A percentile compares a stretch with the other conserved stretches of the same genome.
phyloP scores from a whole-genome alignment of 225 moss, liverwort and hornwort species.

The Polytrichum formosum region DNA sequence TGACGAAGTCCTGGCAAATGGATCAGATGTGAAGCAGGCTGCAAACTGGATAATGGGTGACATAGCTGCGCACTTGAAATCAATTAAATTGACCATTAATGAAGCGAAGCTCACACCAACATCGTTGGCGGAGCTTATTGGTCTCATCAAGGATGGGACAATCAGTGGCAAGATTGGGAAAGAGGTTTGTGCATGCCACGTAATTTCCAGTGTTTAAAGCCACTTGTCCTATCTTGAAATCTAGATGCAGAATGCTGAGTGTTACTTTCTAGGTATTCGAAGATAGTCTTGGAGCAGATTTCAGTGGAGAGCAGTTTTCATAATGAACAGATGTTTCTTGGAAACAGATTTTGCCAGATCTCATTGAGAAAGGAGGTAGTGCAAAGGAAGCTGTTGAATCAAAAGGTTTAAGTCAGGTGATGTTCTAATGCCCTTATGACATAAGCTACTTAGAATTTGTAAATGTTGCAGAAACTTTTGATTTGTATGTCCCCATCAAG shows the following conservation, averaged over 20 bases:
- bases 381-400: constrained; percentile 76
- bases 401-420: constrained; percentile 90
- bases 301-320: too few species aligned
- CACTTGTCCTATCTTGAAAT: too few species aligned
- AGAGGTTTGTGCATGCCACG: constrained; percentile 45
- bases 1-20: constrained; percentile 82
- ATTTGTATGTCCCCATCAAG: too few species aligned
- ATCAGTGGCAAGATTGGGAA: constrained; percentile 98
- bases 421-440: too few species aligned
- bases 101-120: constrained; percentile 76
- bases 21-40: constrained; percentile 85
- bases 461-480: too few species aligned
- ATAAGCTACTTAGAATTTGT: too few species aligned
- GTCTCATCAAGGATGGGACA: constrained; percentile 82
- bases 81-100: constrained; percentile 59
- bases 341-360: constrained; percentile 54
- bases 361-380: constrained; percentile 72
- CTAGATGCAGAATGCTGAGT: too few species aligned
- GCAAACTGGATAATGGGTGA: constrained; percentile 99
- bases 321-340: constrained; percentile 2
- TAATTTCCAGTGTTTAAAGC: too few species aligned
- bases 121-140: constrained; percentile 75
- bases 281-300: too few species aligned
- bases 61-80: constrained; percentile 82
- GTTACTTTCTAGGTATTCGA: too few species aligned